phyloP scores from a whole-genome alignment of 331 rosid species.

The Phaseolus coccineus region DNA sequence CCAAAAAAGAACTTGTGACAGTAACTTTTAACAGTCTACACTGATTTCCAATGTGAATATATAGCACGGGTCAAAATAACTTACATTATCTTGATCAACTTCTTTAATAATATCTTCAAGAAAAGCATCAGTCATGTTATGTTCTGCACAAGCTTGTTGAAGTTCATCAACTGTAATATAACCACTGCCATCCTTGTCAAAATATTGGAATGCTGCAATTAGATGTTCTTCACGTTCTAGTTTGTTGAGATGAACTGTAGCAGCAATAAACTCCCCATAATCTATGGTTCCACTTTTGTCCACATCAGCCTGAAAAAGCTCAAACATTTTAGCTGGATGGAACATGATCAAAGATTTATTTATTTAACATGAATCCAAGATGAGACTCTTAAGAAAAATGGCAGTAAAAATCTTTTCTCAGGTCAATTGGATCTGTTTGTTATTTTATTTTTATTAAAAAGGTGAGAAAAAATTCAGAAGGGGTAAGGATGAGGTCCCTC shows the following conservation, averaged over 20 bases:
- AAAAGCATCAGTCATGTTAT: constrained; percentile 84
- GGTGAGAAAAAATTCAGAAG: background rate
- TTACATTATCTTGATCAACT: constrained; percentile 99
- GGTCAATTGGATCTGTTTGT: constrained; percentile 10
- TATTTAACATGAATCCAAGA: constrained; percentile 26
- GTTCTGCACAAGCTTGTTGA: constrained; percentile 98
- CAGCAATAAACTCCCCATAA: constrained; percentile 98
- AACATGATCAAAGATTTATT: constrained; percentile 17
- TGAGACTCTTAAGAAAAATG: constrained; percentile 4
- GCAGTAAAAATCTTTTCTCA: constrained; percentile 6
- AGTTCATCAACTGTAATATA: constrained; percentile 98
- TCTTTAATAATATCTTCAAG: constrained; percentile 95
- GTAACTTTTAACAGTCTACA: constrained; percentile 26
- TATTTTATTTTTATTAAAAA: constrained; percentile 1
- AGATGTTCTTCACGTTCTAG: constrained; percentile 99
- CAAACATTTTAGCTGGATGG: constrained; percentile 48
- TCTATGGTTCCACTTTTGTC: constrained; percentile 99
- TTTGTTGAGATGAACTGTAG: constrained; percentile 99
- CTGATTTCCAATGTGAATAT: constrained; percentile 20
- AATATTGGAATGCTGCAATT: constrained; percentile 92
- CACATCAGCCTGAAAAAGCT: constrained; percentile 89
- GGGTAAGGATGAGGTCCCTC: background rate
- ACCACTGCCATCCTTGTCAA: constrained; percentile 97
- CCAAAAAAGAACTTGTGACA: background rate
- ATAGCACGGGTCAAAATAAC: constrained; percentile 40